Percentiles rank a stretch among this genome's conserved stretches.
Evolutionary conservation across 108 stramenopile genomes (phyloP).

Genomic region (Skeletonema menzelii): DNA sequence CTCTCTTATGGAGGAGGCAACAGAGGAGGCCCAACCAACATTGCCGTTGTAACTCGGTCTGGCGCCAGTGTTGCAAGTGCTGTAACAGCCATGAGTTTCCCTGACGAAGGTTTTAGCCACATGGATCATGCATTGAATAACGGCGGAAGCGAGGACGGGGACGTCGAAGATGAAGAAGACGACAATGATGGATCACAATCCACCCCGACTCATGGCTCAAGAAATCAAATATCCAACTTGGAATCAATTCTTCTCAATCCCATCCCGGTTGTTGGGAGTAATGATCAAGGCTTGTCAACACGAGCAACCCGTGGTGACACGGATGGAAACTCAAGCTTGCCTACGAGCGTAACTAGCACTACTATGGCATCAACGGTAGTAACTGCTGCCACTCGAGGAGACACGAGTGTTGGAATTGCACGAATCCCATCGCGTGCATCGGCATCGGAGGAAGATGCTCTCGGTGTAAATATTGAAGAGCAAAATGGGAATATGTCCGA

Average conservation of each 20-base stretch:
- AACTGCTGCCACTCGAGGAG: slow-evolving; percentile 44
- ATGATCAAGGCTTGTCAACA: slow-evolving; percentile 48
- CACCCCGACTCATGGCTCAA: slow-evolving; percentile 35
- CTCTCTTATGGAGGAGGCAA: slow-evolving; percentile 15
- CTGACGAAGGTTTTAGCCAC: slow-evolving; percentile 38
- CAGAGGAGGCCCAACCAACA: slow-evolving; percentile 47
- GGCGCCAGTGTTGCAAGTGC: slow-evolving; percentile 57
- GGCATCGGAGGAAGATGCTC: slow-evolving; percentile 35
- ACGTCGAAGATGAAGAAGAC: slow-evolving; percentile 47
- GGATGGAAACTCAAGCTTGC: slow-evolving; percentile 56
- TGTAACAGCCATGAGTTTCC: slow-evolving; percentile 56
- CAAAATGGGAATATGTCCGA: not conserved
- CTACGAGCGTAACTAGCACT: slow-evolving; percentile 47
- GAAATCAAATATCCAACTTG: slow-evolving; percentile 44
- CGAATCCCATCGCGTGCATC: slow-evolving; percentile 34
- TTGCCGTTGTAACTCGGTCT: slow-evolving; percentile 52
- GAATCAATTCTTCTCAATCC: slow-evolving; percentile 60
- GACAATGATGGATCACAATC: slow-evolving; percentile 24
- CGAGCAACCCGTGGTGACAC: slow-evolving; percentile 45
- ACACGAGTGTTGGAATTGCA: slow-evolving; percentile 32
- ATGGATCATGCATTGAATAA: slow-evolving; percentile 27
- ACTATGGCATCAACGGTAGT: slow-evolving; percentile 49
- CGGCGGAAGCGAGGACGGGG: slow-evolving; percentile 45
- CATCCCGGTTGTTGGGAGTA: slow-evolving; percentile 20
- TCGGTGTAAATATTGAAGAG: slow-evolving; percentile 24